Evolutionary conservation across 306 rosid genomes (phyloP).

Genomic region (Quercus engelmannii): DNA sequence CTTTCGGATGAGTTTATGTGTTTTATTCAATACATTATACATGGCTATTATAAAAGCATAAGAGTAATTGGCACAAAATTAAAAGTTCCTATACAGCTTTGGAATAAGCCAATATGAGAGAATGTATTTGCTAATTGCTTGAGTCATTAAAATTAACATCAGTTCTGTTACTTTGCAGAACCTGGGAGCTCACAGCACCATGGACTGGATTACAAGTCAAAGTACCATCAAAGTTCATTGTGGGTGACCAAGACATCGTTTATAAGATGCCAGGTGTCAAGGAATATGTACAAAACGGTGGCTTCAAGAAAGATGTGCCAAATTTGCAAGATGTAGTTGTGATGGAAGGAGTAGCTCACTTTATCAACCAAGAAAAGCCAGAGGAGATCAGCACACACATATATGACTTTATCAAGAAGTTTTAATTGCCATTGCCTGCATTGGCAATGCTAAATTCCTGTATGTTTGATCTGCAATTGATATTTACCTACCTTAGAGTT

Average conservation of each 20-base stretch:
- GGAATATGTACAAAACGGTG: slow-evolving; percentile 50
- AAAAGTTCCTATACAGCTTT: not conserved
- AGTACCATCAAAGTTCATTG: slow-evolving; percentile 62
- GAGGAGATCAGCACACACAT: slow-evolving; percentile 49
- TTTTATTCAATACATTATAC: too few species aligned
- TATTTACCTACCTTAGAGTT: not conserved
- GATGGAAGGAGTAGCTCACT: slow-evolving; percentile 63
- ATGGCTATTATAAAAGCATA: not conserved
- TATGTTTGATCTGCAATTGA: not conserved
- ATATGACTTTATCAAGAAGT: slow-evolving; percentile 59
- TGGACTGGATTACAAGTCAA: slow-evolving; percentile 64
- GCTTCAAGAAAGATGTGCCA: slow-evolving; percentile 52
- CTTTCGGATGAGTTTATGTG: not conserved
- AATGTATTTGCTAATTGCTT: not conserved
- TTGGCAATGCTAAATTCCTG: not conserved
- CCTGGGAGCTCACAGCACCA: slow-evolving; percentile 68
- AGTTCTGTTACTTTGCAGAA: slow-evolving; percentile 39
- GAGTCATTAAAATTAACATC: not conserved
- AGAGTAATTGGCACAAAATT: not conserved
- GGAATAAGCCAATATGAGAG: too few species aligned
- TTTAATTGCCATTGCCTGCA: slow-evolving; percentile 16
- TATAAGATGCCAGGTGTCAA: slow-evolving; percentile 53
- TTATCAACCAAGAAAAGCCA: slow-evolving; percentile 55
- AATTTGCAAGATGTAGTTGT: slow-evolving; percentile 54
- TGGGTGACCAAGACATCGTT: slow-evolving; percentile 54